Base-by-base conservation (phyloP, 208 protist species). In the Sergeia podlipaevii region DNA sequence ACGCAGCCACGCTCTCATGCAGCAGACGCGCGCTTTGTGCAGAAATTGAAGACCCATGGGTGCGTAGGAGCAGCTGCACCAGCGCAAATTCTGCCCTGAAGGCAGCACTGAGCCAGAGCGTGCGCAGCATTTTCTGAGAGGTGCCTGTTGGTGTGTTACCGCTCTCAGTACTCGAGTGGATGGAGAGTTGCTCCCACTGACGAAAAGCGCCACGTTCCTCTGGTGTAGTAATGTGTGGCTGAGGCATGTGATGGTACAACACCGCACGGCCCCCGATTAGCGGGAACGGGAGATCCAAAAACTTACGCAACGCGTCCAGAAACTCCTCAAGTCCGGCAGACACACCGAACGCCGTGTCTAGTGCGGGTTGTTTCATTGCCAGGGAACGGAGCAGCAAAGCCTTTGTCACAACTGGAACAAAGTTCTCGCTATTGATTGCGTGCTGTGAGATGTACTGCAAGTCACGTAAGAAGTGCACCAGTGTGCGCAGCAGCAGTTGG, bases 21-120 rank as follows among this genome's bases (percentile, higher is more conserved):
- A 92, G 42, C 15, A 36, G n/a, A 10, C 45, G 64, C 4, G 77
- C 28, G 39, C 34, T 57, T 28, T 8, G 37, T 17, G 46, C 45
- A 33, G 33, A 30, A 10, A 23, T 17, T 2, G 11, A n/a, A 46
- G 7, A 52, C 50, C 38, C 43, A 29, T 46, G 48, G 58, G 38
- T 2, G 39, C 30, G 11, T n/a, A 84, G 68, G 8, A 90, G 57
- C 37, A 55, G 62, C 58, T 85, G 80, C 27, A 86, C 23, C 29
- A 84, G 60, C n/a, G 53, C 32, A 52, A 91, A 91, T 45, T 89
- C 87, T 4, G 76, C 43, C n/a, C 87, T 70, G 42, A 91, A 94
- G 0, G 85, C 77, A 23, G 80, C 77, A 4, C 55, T 59, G 41
- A 65, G 44, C 82, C 82, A 91, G 23, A 94, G 57, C 13, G 59